Evolutionary conservation across 805 yeast genomes (phyloP).

Genomic region (Schizosaccharomyces lindneri): DNA sequence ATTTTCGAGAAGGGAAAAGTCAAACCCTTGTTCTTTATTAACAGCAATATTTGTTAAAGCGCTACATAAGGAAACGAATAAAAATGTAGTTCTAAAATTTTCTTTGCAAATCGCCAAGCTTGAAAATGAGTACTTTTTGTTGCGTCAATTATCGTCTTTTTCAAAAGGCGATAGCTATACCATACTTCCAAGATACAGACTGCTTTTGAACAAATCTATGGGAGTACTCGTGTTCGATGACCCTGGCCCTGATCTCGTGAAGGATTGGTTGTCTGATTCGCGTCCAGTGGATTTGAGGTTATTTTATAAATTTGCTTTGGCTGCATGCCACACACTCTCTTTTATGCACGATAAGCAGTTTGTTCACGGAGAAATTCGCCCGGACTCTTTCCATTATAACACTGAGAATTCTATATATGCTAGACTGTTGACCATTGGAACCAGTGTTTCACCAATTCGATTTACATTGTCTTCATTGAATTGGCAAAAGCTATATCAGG

Average conservation of each 20-base stretch:
- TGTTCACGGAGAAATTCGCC: slow-evolving; percentile 9
- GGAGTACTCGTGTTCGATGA: neutral
- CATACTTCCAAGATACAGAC: neutral
- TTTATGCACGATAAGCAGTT: slow-evolving; percentile 8
- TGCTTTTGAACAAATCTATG: neutral
- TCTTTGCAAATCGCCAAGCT: neutral
- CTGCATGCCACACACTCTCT: slow-evolving; percentile 8
- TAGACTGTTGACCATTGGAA: slow-evolving; percentile 7
- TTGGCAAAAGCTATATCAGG: neutral
- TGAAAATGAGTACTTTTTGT: neutral
- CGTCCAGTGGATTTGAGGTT: neutral
- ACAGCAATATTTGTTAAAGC: neutral
- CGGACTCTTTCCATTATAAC: slow-evolving; percentile 8
- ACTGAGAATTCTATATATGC: slow-evolving; percentile 4
- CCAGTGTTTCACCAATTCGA: slow-evolving; percentile 4
- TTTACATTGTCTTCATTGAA: neutral
- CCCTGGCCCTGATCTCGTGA: neutral
- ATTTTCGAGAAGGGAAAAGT: neutral
- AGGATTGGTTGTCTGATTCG: neutral
- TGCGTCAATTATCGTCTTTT: neutral
- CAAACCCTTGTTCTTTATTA: neutral
- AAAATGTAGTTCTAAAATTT: neutral
- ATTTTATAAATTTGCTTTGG: slow-evolving; percentile 9
- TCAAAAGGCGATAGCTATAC: neutral
- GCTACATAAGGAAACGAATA: neutral